These are phyloP conservation scores for Trichoderma citrinoviride DNA, from an alignment of 2,329 filamentous ascomycete genomes.

Conservation along the genomic window DNA sequence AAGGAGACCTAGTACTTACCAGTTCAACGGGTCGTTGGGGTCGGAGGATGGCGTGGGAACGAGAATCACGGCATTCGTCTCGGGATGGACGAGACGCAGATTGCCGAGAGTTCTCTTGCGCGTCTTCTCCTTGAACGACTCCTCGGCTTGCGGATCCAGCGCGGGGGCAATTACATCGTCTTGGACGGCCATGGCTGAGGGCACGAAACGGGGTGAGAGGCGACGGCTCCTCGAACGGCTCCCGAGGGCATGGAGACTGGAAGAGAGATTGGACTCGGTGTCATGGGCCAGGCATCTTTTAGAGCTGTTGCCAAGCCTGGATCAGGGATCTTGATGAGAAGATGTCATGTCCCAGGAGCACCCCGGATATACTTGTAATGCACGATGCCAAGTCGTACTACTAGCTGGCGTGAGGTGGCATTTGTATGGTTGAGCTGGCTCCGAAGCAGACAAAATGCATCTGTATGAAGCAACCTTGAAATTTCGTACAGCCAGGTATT, in stretches of 20 bases:
- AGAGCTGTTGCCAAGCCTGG: not conserved
- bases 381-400: not conserved
- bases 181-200: conserved; percentile 1
- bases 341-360: not conserved
- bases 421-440: too few species aligned
- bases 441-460: too few species aligned
- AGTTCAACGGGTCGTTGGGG: conserved; percentile 54
- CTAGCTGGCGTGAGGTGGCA: not conserved
- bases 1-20: conserved; percentile 39
- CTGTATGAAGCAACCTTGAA: too few species aligned
- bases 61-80: conserved; percentile 49
- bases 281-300: not conserved
- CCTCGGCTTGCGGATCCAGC: conserved; percentile 19
- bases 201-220: not conserved
- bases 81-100: conserved; percentile 41
- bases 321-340: not conserved
- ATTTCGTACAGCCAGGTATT: too few species aligned
- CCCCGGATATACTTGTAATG: not conserved
- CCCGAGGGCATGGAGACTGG: not conserved
- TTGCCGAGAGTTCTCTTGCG: conserved; percentile 39
- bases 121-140: conserved; percentile 12
- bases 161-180: conserved; percentile 15
- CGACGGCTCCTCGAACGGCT: not conserved
- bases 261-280: not conserved
- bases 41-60: conserved; percentile 51